Percentiles rank a stretch among this genome's conserved stretches.
phyloP scores from a whole-genome alignment of 164 flowering plant species.

The Aristolochia fimbriata region DNA sequence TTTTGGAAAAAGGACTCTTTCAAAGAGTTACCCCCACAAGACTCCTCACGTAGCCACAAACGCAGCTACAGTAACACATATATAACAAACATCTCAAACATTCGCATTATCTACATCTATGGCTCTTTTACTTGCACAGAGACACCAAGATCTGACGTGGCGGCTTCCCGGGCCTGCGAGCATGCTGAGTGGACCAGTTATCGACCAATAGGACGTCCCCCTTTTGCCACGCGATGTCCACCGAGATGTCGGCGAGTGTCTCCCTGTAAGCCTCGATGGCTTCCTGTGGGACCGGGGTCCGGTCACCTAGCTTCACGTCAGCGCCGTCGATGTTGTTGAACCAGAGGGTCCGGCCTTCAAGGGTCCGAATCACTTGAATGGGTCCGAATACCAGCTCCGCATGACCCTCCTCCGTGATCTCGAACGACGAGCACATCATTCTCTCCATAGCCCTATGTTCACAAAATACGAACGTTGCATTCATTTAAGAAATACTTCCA shows the following conservation, averaged over 20 bases:
- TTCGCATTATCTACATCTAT: no score
- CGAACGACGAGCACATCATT: background rate
- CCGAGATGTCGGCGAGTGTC: background rate
- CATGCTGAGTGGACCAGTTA: constrained; percentile 3
- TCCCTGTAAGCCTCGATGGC: constrained; percentile 4
- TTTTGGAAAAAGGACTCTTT: no score
- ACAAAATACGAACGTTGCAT: no score
- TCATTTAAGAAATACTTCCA: no score
- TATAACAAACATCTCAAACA: no score
- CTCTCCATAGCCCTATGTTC: background rate
- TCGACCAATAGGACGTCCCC: constrained; percentile 5
- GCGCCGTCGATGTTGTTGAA: constrained; percentile 2
- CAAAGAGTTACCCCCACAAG: no score
- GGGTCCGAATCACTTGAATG: background rate
- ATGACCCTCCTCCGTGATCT: constrained; percentile 4
- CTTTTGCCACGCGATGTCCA: constrained; percentile 3
- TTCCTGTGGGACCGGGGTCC: constrained; percentile 1
- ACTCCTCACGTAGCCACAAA: no score
- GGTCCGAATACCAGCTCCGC: constrained; percentile 4
- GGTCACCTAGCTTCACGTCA: background rate
- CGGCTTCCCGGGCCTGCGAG: constrained; percentile 6
- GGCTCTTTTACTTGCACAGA: background rate
- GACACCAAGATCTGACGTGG: constrained; percentile 5
- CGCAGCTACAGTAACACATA: no score
- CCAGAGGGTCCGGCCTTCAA: constrained; percentile 3